These are phyloP conservation scores for Auricularia heimuer DNA, from an alignment of 768 basidiomycete species.

Conservation along the genomic window DNA sequence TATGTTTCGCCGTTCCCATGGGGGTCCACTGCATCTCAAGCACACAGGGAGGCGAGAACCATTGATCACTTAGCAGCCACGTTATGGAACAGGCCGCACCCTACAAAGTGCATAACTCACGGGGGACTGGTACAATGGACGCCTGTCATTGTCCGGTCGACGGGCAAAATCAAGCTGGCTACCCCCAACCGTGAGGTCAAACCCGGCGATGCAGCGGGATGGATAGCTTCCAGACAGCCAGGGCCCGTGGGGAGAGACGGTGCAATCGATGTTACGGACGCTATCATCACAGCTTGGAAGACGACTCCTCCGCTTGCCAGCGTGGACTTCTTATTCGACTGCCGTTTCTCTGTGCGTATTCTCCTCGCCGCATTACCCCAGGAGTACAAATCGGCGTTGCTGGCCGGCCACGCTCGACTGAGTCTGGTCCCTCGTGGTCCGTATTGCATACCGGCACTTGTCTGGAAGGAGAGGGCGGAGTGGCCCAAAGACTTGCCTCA, in stretches of 20 bases:
- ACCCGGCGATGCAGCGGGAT: slow-evolving; percentile 31
- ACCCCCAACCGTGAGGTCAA: not conserved
- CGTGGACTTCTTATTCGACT: not conserved
- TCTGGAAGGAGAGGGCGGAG: not conserved
- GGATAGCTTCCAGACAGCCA: slow-evolving; percentile 56
- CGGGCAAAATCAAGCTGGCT: slow-evolving; percentile 3
- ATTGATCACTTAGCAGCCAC: slow-evolving; percentile 37
- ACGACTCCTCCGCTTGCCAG: not conserved
- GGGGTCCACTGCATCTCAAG: slow-evolving; percentile 61
- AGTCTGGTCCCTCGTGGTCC: not conserved
- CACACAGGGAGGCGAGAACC: slow-evolving; percentile 37
- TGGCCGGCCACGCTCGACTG: not conserved
- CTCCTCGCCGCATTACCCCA: not conserved
- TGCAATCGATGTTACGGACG: slow-evolving; percentile 24
- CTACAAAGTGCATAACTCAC: slow-evolving; percentile 14
- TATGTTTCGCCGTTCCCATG: slow-evolving; percentile 67
- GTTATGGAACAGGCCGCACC: slow-evolving; percentile 32
- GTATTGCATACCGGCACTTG: not conserved
- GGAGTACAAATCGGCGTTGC: not conserved
- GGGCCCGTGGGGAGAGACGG: slow-evolving; percentile 10
- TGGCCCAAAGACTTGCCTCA: not conserved
- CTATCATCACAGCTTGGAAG: not conserved
- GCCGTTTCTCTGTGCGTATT: not conserved
- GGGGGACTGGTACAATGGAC: slow-evolving; percentile 60
- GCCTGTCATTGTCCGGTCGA: slow-evolving; percentile 21